Percentiles rank a stretch among this genome's conserved stretches.
These are phyloP conservation scores for Tylopilus felleus DNA, from an alignment of 768 basidiomycete species.

Conservation along the genomic window DNA sequence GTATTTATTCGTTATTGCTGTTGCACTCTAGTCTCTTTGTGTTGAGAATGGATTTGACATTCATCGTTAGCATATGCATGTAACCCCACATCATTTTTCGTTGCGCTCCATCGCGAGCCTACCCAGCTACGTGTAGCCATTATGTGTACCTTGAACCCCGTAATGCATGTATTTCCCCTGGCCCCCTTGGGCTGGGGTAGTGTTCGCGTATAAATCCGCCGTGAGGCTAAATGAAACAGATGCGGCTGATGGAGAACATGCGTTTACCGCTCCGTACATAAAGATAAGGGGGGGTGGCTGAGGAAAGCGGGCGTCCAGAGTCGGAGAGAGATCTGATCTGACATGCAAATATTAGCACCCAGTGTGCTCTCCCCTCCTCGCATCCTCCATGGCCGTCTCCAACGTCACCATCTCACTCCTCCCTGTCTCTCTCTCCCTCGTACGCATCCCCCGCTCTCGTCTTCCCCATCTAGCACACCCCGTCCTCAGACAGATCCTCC, in stretches of 20 bases:
- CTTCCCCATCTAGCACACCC: conserved; percentile 55
- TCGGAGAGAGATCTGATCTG: conserved; percentile 9
- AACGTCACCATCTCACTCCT: conserved; percentile 66
- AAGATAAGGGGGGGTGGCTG: neutral
- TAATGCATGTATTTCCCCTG: conserved; percentile 1
- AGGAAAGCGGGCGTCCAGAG: neutral
- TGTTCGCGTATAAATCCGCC: neutral
- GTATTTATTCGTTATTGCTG: conserved; percentile 38
- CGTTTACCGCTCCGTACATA: neutral
- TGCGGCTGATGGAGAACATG: neutral
- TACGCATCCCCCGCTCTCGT: conserved; percentile 71
- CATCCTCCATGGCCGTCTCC: conserved; percentile 22
- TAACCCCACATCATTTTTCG: conserved; percentile 1
- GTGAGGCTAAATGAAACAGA: neutral
- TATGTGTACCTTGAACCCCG: conserved; percentile 14
- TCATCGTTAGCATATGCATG: neutral
- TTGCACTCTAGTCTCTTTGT: conserved; percentile 28
- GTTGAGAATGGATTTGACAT: conserved; percentile 6
- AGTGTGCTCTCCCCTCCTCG: conserved; percentile 4
- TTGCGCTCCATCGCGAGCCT: neutral
- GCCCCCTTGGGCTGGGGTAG: neutral
- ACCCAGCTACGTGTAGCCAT: conserved; percentile 5
- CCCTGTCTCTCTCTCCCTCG: conserved; percentile 66
- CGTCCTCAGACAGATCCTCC: conserved; percentile 66
- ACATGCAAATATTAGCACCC: conserved; percentile 14